Evolutionary conservation across 2,329 filamentous ascomycete genomes (phyloP), one percentile per base, ranked within the genome.

Genomic region (Alternaria gansuensis): DNA sequence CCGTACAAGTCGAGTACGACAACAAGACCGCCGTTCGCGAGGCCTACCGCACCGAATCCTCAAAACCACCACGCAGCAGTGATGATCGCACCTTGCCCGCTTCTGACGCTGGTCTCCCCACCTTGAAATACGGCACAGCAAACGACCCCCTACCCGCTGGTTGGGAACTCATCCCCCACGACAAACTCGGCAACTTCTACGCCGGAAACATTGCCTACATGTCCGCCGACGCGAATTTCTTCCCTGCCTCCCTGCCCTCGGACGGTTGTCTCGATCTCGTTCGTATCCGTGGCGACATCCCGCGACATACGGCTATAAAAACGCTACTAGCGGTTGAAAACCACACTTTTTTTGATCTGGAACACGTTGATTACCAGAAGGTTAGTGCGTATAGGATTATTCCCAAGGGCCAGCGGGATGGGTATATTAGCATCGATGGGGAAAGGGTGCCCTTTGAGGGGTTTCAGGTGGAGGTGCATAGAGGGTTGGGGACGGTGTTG

Each of bases 201-300:
- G 91, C 89, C 31, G 95, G 95, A 62, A 99, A 97, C 75, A 96
- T 98, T 89, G 88, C 90, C 24, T 96, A 90, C 77, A 94, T 99
- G 92, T 89, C 93, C 0, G 85, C 92, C 11, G 89, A 94, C 64
- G 85, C 89, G 58, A 92, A 93, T 71, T 96, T 98, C 81, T 99
- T 96, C 83, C 83, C 92, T 26, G 89, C 91, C 1, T 86, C 94
- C 0, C 84, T 94, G 8, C 90, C 93, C 13, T 88, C 88, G 43
- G 95, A 99, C 72, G 95, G 94, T 10, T 84, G 89, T 62, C 87
- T 97, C 80, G 95, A 99, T 75, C 82, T 98, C 10, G 84, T 97
- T 57, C 90, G 86, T 50, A 88, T 96, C 61, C 85, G 92, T 57
- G 93, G 92, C 57, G 88, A 91, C 64, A 84, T 97, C 21, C 82